Base-by-base conservation (phyloP, 2,329 filamentous ascomycete species). In the Ophiostoma quercus region DNA sequence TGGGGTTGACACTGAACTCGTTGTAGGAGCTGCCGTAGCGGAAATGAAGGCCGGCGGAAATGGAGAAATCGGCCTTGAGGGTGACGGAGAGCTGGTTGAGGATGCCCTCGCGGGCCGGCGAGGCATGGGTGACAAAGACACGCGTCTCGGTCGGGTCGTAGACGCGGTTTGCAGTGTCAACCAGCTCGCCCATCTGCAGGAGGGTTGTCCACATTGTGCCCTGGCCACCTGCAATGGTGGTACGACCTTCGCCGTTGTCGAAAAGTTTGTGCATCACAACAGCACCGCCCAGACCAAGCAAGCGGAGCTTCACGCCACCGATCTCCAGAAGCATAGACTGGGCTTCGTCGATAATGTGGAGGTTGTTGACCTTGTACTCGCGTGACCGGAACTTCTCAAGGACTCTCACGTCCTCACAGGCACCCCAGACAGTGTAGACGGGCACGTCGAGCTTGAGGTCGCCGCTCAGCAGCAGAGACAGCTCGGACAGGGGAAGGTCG, bases 261-360 rank as follows among this genome's bases (percentile, higher is more conserved):
- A 99, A 99, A 22, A 99, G 87, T 85, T 99, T 99, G 85, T 99
- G 95, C 93, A 99, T 99, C 71, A 99, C 95, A 5, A 99, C 94
- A 7, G 95, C 95, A 76, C 95, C 95, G 74, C 95, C 95, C 43
- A 99, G 85, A 73, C 95, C 95, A 39, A 99, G 87, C 67, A 99
- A 86, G 76, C 95, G 91, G 74, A 99, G 88, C 85, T 98, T 98
- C 69, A 99, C 92, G 70, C 95, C 95, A 70, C 94, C 95, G 72
- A 98, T 85, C 81, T 99, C 95, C 71, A 99, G 85, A 75, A 99
- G 84, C 84, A 96, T 92, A 51, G 95, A 98, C 79, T 94, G 94
- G 68, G 95, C 94, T 83, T 99, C 95, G 75, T 99, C 95, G 76
- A 99, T 97, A 77, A 99, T 97, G 84, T 97, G 93, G 74, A 99